A percentile compares a stretch with the other conserved stretches of the same genome.
Conservation (phyloP, 228 moss, liverwort and hornwort species). For the Sphagnum magellanicum region DNA sequence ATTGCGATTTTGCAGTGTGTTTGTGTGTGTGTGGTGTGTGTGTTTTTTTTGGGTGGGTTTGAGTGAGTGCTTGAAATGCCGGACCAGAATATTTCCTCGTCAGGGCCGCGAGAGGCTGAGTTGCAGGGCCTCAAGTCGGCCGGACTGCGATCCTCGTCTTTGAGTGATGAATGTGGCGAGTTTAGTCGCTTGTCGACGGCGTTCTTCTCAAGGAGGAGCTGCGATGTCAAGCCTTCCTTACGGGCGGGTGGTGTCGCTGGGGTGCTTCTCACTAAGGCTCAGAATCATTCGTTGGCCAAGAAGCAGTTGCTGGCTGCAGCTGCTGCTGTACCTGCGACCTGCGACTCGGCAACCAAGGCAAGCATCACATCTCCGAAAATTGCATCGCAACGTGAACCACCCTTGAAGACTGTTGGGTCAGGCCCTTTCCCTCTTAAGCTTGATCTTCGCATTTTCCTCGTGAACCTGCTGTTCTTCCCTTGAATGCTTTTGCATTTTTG, state of each 20-base stretch:
- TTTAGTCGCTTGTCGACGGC: not conserved
- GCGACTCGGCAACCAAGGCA: no score
- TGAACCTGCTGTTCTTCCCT: not conserved
- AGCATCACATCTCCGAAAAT: not conserved
- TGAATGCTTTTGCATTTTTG: no score
- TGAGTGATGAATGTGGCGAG: not conserved
- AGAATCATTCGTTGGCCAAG: no score
- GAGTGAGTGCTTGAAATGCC: not conserved
- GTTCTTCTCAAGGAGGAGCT: not conserved
- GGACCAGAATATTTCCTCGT: not conserved
- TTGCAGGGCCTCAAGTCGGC: not conserved
- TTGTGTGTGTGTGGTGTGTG: not conserved
- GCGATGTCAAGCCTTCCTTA: not conserved
- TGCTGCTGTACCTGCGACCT: no score
- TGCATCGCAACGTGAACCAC: not conserved
- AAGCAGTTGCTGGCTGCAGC: not conserved
- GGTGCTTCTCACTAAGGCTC: not conserved
- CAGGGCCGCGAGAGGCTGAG: not conserved
- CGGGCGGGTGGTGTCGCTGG: not conserved
- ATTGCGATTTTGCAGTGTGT: no score
- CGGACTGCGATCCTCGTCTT: not conserved
- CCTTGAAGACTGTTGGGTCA: not conserved
- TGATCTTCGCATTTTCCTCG: not conserved
- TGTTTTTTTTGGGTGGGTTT: not conserved
- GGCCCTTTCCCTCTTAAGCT: not conserved